phyloP scores from a whole-genome alignment of 139 green algal genomes.

The Chlamydomonas sp. region DNA sequence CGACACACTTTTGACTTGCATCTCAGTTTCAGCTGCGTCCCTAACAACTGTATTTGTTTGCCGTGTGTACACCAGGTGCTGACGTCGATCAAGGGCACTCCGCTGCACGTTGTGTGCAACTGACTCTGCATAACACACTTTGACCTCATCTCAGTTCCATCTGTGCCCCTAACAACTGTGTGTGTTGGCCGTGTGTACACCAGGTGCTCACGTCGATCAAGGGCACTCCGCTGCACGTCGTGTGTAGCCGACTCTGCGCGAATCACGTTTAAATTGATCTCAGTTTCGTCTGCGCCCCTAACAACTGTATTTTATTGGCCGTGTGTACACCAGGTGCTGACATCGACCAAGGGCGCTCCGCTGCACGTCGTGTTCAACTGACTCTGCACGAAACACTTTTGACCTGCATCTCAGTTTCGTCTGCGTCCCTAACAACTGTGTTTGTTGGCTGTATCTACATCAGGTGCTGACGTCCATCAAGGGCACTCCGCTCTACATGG shows the following conservation, averaged over 20 bases:
- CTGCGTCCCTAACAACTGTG: not conserved
- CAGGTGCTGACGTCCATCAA: conserved; percentile 84
- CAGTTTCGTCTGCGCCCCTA: not conserved
- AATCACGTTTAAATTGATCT: not conserved
- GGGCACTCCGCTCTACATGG: conserved; percentile 98
- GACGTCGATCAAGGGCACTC: conserved; percentile 94
- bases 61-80: conserved; percentile 29
- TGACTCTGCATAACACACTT: not conserved
- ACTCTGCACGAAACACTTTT: not conserved
- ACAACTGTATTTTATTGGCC: not conserved
- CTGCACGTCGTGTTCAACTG: too few relatives aligned
- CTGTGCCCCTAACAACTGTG: not conserved
- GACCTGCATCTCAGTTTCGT: not conserved
- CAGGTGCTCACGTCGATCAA: conserved; percentile 84
- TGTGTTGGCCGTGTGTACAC: too few relatives aligned
- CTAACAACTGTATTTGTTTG: not conserved
- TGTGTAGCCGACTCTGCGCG: not conserved
- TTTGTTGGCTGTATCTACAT: not conserved
- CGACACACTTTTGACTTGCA: not conserved
- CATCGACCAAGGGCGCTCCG: too few relatives aligned
- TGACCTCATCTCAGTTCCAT: not conserved
- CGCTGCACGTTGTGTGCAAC: conserved; percentile 97
- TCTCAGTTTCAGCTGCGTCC: not conserved
- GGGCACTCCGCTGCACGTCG: conserved; percentile 98
- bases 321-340: too few relatives aligned